Base-by-base conservation (phyloP, 768 basidiomycete genomes). In the Collybiopsis confluens region DNA sequence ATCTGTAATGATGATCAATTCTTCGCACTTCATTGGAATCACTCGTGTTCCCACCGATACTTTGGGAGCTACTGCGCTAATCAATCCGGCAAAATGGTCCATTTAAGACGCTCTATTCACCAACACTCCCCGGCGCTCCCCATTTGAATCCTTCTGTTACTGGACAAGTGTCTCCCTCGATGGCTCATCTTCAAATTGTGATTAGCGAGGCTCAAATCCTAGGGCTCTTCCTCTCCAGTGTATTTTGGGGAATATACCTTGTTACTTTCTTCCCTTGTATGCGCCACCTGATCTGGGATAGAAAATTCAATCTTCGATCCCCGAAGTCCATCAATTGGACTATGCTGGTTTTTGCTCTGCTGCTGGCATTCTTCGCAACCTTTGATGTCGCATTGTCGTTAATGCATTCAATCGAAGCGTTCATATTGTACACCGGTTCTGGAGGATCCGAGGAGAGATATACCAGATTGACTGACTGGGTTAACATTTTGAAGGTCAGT, bases 371-470 rank as follows among this genome's bases (percentile, higher is more conserved):
- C 3, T 41, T 59, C 27, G 46, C 53, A 8, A 57, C 58, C 18
- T 54, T 57, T 3, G 54, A 59, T 41, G 37, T 59, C 21, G 41
- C 54, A 3, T 35, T 57, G 3, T 42, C 38, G 13, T 27, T 59
- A 11, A 40, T 50, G 18, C 58, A 59, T 38, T 47, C 43, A 26
- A 54, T 59, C n/a, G 30, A 55, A 41, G 58, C 58, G 3, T 59
- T 59, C 44, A 48, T 57, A 16, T 52, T 46, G 21, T 59, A 52
- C 49, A 58, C 46, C 10, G 47, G 56, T 10, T 28, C 56, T 9
- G 53, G 52, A 3, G 58, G 56, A 15, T 41, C 56, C 6, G 24
- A 21, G 3, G 47, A 13, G 4, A 44, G 45, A 18, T 57, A 54
- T 37, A 55, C 40, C 5, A 41, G 54, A 16, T 37, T 57, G 23